These are phyloP conservation scores for Botryosphaeria dothidea DNA, from an alignment of 2,329 filamentous ascomycete species.

Conservation along the genomic window DNA sequence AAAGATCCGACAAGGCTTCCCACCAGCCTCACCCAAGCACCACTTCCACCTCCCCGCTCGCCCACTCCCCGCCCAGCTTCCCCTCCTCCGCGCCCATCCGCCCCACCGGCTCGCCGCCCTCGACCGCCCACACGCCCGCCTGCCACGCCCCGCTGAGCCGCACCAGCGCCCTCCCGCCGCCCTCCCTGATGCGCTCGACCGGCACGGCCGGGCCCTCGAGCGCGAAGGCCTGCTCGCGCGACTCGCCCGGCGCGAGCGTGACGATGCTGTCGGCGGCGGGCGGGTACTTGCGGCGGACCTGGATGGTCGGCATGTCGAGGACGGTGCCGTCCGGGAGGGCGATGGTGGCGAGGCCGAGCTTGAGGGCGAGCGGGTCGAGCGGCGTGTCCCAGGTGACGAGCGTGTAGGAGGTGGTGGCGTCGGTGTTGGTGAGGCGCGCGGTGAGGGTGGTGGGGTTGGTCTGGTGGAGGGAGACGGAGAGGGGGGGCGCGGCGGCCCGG, in stretches of 20 bases:
- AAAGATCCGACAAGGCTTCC: neutral
- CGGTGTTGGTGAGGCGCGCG: conserved; percentile 39
- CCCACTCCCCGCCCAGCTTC: neutral
- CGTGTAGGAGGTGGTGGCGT: conserved; percentile 34
- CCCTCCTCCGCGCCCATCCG: neutral
- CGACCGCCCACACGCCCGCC: conserved; percentile 18
- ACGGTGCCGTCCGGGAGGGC: neutral
- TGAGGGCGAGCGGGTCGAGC: conserved; percentile 39
- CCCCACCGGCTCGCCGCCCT: neutral
- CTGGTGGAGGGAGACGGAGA: conserved; percentile 33
- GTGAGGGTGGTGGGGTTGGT: conserved; percentile 32
- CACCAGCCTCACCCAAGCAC: neutral
- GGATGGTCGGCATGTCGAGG: neutral
- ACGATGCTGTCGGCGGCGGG: conserved; percentile 36
- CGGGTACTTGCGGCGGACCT: conserved; percentile 38
- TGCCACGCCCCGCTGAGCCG: conserved; percentile 31
- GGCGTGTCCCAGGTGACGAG: conserved; percentile 44
- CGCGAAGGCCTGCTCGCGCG: conserved; percentile 34
- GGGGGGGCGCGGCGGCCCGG: conserved; percentile 26
- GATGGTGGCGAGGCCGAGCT: conserved; percentile 42
- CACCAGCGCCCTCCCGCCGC: conserved; percentile 36
- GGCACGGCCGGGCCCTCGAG: conserved; percentile 42
- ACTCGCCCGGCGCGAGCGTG: conserved; percentile 35
- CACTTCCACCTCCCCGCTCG: neutral
- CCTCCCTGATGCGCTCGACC: conserved; percentile 34